phyloP scores from a whole-genome alignment of 164 flowering plant species.

The Stephania yunnanensis region DNA sequence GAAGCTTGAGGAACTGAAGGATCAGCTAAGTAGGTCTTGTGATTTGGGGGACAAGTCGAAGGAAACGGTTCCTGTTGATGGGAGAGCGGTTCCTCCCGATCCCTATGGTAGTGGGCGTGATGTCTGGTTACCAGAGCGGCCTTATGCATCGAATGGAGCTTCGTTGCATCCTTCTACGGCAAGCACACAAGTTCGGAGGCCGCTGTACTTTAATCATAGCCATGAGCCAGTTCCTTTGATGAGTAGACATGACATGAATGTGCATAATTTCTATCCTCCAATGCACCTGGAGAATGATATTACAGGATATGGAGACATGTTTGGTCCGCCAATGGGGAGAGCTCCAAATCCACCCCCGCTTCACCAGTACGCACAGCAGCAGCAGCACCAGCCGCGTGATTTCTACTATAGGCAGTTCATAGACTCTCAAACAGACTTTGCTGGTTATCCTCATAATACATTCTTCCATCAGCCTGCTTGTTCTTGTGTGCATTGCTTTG shows the following conservation, averaged over 20 bases:
- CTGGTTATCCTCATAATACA: constrained; percentile 30
- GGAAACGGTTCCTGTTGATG: constrained; percentile 36
- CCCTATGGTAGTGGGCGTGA: constrained; percentile 28
- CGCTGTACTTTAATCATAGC: constrained; percentile 26
- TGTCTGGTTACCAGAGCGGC: constrained; percentile 27
- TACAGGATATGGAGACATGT: constrained; percentile 39
- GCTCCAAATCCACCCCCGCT: constrained; percentile 25
- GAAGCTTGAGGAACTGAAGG: constrained; percentile 68
- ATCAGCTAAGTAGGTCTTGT: constrained; percentile 51
- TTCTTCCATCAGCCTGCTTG: constrained; percentile 51
- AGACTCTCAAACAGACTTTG: constrained; percentile 26
- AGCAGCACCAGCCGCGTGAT: constrained; percentile 24
- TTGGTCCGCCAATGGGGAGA: constrained; percentile 30
- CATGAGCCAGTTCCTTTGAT: constrained; percentile 26
- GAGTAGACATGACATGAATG: constrained; percentile 28
- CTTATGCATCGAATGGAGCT: constrained; percentile 22
- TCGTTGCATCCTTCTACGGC: constrained; percentile 27
- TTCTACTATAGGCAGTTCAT: constrained; percentile 33
- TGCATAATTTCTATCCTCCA: constrained; percentile 37
- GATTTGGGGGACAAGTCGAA: constrained; percentile 38
- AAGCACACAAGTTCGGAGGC: constrained; percentile 26
- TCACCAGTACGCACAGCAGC: constrained; percentile 17
- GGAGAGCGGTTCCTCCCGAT: constrained; percentile 31
- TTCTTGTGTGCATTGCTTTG: constrained; percentile 52
- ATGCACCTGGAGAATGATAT: constrained; percentile 29